These are phyloP conservation scores for Xylaria sp. DNA, from an alignment of 495 filamentous ascomycete species.

Conservation along the genomic window DNA sequence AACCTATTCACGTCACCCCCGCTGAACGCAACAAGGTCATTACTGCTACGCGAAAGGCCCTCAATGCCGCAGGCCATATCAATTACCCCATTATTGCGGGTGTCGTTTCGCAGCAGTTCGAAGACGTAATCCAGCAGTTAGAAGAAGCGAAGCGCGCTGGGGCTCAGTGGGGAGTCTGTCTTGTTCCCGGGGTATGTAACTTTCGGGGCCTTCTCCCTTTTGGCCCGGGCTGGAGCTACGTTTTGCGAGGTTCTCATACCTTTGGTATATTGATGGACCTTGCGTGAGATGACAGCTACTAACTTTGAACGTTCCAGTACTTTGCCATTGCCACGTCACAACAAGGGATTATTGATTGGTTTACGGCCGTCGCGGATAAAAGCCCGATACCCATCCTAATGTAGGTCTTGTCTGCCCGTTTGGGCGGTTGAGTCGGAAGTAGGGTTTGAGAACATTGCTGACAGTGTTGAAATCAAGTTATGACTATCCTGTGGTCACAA, in stretches of 20 bases:
- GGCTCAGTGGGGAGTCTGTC: slow-evolving; percentile 24
- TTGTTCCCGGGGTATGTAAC: slow-evolving; percentile 22
- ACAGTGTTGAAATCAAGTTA: slow-evolving; percentile 12
- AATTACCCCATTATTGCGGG: slow-evolving; percentile 21
- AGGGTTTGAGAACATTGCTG: neutral
- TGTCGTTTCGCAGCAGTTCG: slow-evolving; percentile 23
- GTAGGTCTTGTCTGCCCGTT: slow-evolving; percentile 9
- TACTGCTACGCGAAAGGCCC: slow-evolving; percentile 18
- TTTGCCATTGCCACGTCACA: slow-evolving; percentile 25
- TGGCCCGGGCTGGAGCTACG: neutral
- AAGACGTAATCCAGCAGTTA: slow-evolving; percentile 19
- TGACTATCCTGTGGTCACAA: slow-evolving; percentile 22
- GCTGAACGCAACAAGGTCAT: slow-evolving; percentile 18
- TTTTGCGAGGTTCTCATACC: neutral
- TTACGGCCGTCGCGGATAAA: slow-evolving; percentile 17
- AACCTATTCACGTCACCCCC: slow-evolving; percentile 17
- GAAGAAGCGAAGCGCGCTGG: slow-evolving; percentile 21
- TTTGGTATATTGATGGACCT: neutral
- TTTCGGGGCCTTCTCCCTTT: neutral
- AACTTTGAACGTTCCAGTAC: neutral
- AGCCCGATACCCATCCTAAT: slow-evolving; percentile 23
- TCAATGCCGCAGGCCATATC: slow-evolving; percentile 20
- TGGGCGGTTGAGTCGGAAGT: neutral
- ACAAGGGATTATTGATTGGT: slow-evolving; percentile 22
- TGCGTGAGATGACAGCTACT: neutral